Evolutionary conservation across 108 stramenopile genomes (phyloP).

Genomic region (Cyclotella atomus): DNA sequence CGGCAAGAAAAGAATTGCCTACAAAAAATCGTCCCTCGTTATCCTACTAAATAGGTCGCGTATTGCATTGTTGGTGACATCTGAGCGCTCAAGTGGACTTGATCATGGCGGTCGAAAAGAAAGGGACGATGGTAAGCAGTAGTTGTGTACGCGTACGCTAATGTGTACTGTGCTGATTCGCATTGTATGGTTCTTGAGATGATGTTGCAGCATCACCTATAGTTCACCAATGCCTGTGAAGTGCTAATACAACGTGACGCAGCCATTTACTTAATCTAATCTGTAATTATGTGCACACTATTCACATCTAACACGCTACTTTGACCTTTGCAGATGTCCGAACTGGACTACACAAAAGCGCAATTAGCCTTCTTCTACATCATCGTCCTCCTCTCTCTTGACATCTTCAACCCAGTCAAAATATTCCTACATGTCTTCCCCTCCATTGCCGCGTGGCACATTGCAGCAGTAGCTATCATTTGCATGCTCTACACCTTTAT

Average conservation of each 20-base stretch:
- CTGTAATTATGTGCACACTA: not conserved
- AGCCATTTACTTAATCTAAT: not conserved
- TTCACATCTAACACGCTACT: too few relatives aligned
- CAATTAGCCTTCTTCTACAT: constrained; percentile 82
- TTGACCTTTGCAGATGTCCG: too few relatives aligned
- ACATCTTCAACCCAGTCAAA: constrained; percentile 93
- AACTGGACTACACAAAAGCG: constrained; percentile 83
- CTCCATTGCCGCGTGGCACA: constrained; percentile 75
- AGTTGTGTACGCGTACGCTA: too few relatives aligned
- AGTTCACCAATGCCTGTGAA: too few relatives aligned
- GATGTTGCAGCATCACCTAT: too few relatives aligned
- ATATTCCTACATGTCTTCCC: constrained; percentile 88
- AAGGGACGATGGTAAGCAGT: constrained; percentile 15
- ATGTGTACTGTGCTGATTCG: too few relatives aligned
- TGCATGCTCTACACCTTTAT: constrained; percentile 80
- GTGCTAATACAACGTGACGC: too few relatives aligned
- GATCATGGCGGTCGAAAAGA: constrained; percentile 19
- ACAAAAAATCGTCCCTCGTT: too few relatives aligned
- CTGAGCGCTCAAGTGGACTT: too few relatives aligned
- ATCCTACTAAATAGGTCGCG: too few relatives aligned
- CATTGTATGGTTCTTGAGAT: not conserved
- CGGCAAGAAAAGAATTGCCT: too few relatives aligned
- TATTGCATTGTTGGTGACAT: too few relatives aligned
- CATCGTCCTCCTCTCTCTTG: constrained; percentile 83
- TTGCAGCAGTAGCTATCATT: constrained; percentile 65